Base-by-base conservation (phyloP, 495 filamentous ascomycete genomes). In the Penicillium desertorum region DNA sequence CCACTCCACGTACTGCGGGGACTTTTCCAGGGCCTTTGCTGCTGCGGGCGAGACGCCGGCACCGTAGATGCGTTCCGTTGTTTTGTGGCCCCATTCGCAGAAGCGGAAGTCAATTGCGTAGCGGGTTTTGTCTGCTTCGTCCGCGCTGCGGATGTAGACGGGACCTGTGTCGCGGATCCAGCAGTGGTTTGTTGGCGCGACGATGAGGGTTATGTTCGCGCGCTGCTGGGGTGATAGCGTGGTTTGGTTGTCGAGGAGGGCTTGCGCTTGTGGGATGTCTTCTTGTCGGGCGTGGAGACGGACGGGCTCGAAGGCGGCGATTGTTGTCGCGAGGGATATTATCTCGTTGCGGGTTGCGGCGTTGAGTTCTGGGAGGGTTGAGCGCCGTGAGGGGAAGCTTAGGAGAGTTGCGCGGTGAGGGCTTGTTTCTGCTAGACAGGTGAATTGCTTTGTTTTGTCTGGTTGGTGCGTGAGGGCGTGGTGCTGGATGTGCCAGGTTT, bases 141-240 rank as follows among this genome's bases (percentile, higher is more conserved):
- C 53, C 6, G 46, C 54, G n/a, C 56, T 50, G 43, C 60, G 66
- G 19, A 72, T 66, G 51, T 72, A 74, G 12, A 72, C 66, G 16
- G 71, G 71, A 0, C 69, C 71, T 3, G 70, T 74, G 49, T 74
- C 71, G 34, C 71, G 65, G 27, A 72, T 67, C 71, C 71, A 74
- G 62, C 61, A 51, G 59, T 74, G 69, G 54, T 72, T 74, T 20
- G 66, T 72, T 17, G 62, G 46, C 3, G 46, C 55, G 1, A 63
- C 49, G 39, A 71, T 57, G 12, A 72, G 57, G 2, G 48, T 50
- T 25, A 71, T 62, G 14, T 60, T 61, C 9, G 25, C n/a, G 17
- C 56, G 23, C 32, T 68, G 36, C 0, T 32, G 10, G 0, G 48
- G 16, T 10, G 25, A n/a, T 14, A 12, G 5, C 0, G 37, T 23